Evolutionary conservation across 495 filamentous ascomycete species (phyloP), one percentile per base, ranked within the genome.

Genomic region (Penicillium coffeae): DNA sequence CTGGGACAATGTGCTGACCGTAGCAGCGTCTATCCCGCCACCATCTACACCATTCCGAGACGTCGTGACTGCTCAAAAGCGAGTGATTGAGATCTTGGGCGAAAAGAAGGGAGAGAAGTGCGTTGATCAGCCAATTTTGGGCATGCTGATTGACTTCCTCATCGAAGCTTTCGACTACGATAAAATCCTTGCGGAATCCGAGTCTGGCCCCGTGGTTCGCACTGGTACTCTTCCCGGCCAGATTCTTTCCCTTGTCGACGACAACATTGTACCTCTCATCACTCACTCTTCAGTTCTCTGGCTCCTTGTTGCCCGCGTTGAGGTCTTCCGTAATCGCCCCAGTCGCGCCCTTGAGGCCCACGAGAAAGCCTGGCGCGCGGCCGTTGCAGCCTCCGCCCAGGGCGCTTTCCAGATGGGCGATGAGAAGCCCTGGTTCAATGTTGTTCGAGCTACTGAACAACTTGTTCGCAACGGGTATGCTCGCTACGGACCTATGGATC

Each of bases 1-100:
- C 53, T 96, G 90, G 91, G 88, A 95, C 51, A 99, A 99, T 59
- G 80, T 96, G 12, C 77, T 97, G 39, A 89, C 86, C 2, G 84
- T 99, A 33, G 85, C 88, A 0, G 81, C 87, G 3, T 85, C 88
- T 8, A 73, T 90, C 13, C 75, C 77, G 0, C 89, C 90, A 0
- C 90, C 90, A 0, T 55, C 50, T 19, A 84, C 87, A 0, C 79
- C 87, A 0, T 87, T 86, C 61, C 64, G 73, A 1, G 89, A 96
- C 34, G 72, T 95, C 15, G 65, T 96, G 13, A 68, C 83, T 10
- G 89, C 87, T 0, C 74, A 93, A 52, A 76, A 72, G 21, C 80
- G 83, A 32, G 64, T 97, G 27, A 82, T 96, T 46, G 84, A 86
- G 16, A 77, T 97, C 18, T 80, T 86, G n/a, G 75, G 77, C 7